Base-by-base conservation (phyloP, 2,329 filamentous ascomycete species). In the Didymella sp. region DNA sequence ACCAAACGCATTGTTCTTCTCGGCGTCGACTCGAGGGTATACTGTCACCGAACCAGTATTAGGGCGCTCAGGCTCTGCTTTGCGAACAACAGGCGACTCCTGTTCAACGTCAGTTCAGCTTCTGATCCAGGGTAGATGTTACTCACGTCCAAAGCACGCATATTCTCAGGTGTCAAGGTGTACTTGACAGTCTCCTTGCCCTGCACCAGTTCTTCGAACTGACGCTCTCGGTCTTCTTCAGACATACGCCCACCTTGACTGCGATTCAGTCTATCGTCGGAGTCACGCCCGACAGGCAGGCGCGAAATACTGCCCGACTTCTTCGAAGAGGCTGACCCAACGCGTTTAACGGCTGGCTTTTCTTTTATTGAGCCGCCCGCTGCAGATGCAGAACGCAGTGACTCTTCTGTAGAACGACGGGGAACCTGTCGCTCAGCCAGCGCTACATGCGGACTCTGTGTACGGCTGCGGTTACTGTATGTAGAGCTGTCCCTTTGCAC, bases 151-250 rank as follows among this genome's bases (percentile, higher is more conserved):
- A 73, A 60, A 51, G 79, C 79, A 38, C 79, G 76, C 65, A 82
- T 77, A 43, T 69, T 76, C 51, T 80, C 75, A 21, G 80, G 80
- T 12, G 80, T 82, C 50, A 82, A 68, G 6, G 80, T 82, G 66
- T 79, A 81, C 64, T 82, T 82, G 21, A 82, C 78, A 5, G 80
- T 82, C 25, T 82, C 80, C 41, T 77, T 73, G 17, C 78, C 73
- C 63, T 79, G 77, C 38, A 82, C 75, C 37, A 81, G 73, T 37
- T 76, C 74, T 51, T 82, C 80, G 62, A 82, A 82, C 58, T 82
- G 78, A 12, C 75, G 73, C 50, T 71, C 64, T 13, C 73, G 68
- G 53, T 76, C 74, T 56, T 77, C 76, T 45, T 76, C 72, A 11
- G 75, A 76, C 68, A 75, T 69, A 38, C 74, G 71, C 13, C 61